Base-by-base conservation (phyloP, 139 green algal genomes). In the Coelastrella sp. region DNA sequence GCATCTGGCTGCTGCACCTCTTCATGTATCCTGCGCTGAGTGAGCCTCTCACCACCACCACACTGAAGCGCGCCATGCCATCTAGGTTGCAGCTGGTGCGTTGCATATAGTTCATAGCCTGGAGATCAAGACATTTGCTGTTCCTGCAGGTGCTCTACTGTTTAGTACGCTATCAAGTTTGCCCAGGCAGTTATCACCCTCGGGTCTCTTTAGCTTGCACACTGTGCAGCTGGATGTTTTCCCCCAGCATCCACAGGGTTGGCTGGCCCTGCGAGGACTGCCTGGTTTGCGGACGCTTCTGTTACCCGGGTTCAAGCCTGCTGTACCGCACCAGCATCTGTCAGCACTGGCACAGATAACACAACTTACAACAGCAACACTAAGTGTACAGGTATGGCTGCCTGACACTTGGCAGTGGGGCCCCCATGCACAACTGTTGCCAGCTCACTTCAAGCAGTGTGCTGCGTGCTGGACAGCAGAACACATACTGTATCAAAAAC, bases 221-320 rank as follows among this genome's bases (percentile, higher is more conserved):
- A 80, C 47, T 20, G 7, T 88, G 68, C 68, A 88, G 83, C 83
- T 88, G 5, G 83, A 88, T 58, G 83, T 76, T 58, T 88, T 80
- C 8, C 83, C 83, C 20, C 54, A 80, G 54, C n/a, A 22, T 1
- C 61, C 61, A 61, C 11, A 20, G 22, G 60, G 77, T 11, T 87
- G 81, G 81, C 5, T 58, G 5, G 23, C 77, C 11, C 81, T 87
- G 81, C 81, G 77, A 58, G 23, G 57, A 7, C 68, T 88, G 83
- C 66, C 83, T 13, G 61, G 54, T 32, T 54, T 88, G 83, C 54
- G 68, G 2, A 68, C 47, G 83, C 83, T 88, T 66, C 54, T 88
- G 66, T 68, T 88, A 68, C 83, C 83, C 6, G 23, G 65, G 3
- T 88, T 88, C 83, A 76, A 57, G 57, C 83, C 83, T 57, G 83